Evolutionary conservation across 352 stramenopile species (phyloP).

Genomic region (Bremia lactucae): DNA sequence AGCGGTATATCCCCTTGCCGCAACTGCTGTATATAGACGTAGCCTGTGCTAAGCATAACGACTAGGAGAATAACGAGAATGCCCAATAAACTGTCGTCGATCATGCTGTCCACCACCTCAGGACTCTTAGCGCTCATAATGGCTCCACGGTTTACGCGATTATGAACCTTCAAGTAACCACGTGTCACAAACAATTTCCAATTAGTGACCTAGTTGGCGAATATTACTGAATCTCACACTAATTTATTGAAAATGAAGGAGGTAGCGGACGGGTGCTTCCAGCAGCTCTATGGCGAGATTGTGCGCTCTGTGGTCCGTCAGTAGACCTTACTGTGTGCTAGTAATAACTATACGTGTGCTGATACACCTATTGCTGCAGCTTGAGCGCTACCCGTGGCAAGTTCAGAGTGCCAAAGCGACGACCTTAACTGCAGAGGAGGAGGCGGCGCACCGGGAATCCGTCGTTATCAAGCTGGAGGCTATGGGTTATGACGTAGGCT

Average conservation of each 20-base stretch:
- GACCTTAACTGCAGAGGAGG: conserved; percentile 16
- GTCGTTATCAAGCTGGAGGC: conserved; percentile 73
- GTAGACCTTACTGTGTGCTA: too few species aligned
- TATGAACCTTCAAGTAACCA: conserved; percentile 1
- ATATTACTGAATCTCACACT: conserved; percentile 1
- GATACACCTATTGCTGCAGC: conserved; percentile 17
- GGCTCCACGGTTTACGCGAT: not conserved
- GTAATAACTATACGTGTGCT: too few species aligned
- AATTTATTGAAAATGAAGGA: conserved; percentile 46
- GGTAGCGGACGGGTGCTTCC: conserved; percentile 78
- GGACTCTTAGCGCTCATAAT: conserved; percentile 25
- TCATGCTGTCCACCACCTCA: conserved; percentile 39
- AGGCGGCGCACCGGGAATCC: conserved; percentile 46
- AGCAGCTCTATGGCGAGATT: conserved; percentile 81
- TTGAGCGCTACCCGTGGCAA: conserved; percentile 53
- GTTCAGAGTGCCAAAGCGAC: conserved; percentile 11
- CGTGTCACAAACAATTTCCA: conserved; percentile 8
- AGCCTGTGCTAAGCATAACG: conserved; percentile 59
- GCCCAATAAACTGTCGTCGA: conserved; percentile 60
- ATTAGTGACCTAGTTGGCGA: conserved; percentile 5
- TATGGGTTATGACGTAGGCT: conserved; percentile 83
- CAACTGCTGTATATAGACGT: conserved; percentile 62
- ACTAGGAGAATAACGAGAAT: conserved; percentile 62
- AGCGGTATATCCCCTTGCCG: conserved; percentile 12
- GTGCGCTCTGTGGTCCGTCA: conserved; percentile 71